phyloP scores from a whole-genome alignment of 1,139 yeast species.

The Yamadazyma epiphylla region DNA sequence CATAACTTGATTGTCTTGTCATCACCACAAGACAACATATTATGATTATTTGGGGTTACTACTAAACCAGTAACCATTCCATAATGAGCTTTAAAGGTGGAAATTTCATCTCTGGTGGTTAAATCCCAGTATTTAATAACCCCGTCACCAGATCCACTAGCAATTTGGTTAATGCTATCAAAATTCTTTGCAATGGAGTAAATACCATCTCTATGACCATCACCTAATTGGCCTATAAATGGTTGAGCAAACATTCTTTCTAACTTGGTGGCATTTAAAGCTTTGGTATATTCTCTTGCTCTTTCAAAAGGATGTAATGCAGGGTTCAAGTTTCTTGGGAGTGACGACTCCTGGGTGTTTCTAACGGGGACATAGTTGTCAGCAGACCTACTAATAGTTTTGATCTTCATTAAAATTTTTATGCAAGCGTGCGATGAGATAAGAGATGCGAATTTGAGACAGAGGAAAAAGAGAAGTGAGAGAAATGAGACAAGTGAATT shows the following conservation, averaged over 20 bases:
- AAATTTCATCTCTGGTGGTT: constrained; percentile 65
- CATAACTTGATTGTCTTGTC: constrained; percentile 89
- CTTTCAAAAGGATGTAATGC: constrained; percentile 96
- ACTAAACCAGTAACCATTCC: constrained; percentile 87
- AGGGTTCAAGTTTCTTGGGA: constrained; percentile 89
- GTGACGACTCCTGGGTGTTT: constrained; percentile 80
- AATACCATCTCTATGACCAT: constrained; percentile 96
- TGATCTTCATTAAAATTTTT: constrained; percentile 12
- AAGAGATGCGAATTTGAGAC: background rate
- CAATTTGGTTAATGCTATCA: constrained; percentile 65
- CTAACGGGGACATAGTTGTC: constrained; percentile 91
- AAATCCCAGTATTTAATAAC: constrained; percentile 90
- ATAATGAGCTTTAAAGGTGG: constrained; percentile 82
- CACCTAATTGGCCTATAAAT: constrained; percentile 89
- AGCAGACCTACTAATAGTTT: constrained; percentile 85
- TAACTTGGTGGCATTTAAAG: constrained; percentile 89
- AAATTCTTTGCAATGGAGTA: constrained; percentile 82
- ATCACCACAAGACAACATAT: constrained; percentile 80
- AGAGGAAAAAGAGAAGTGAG: background rate
- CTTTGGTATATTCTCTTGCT: constrained; percentile 93
- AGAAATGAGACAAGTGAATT: too few relatives aligned
- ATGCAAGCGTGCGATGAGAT: background rate
- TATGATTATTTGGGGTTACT: constrained; percentile 64
- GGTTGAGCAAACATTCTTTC: constrained; percentile 98
- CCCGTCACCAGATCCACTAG: constrained; percentile 96